Percentiles rank a stretch among this genome's conserved stretches.
Evolutionary conservation across 2,329 filamentous ascomycete genomes (phyloP).

Genomic region (Diplodia seriata): DNA sequence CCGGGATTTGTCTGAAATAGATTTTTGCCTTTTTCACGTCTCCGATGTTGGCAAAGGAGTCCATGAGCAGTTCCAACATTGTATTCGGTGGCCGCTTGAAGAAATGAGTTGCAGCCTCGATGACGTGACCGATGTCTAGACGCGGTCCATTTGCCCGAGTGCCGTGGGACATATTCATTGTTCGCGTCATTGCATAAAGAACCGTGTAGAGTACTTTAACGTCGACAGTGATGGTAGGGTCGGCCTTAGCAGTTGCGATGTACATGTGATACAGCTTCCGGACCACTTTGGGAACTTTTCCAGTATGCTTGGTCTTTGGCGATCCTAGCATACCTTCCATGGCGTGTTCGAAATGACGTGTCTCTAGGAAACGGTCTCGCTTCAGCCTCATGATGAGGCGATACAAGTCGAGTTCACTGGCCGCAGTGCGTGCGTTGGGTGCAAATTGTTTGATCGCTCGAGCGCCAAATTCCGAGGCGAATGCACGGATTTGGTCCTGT

Average conservation of each 20-base stretch:
- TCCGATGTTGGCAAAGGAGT: neutral
- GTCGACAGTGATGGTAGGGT: neutral
- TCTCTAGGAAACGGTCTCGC: neutral
- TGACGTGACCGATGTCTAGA: neutral
- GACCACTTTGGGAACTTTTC: neutral
- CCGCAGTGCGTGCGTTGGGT: neutral
- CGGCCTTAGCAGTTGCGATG: neutral
- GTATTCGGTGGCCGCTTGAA: neutral
- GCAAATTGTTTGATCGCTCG: neutral
- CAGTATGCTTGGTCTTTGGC: neutral
- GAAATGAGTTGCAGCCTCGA: neutral
- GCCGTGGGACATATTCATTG: neutral
- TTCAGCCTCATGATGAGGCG: slow-evolving; percentile 20
- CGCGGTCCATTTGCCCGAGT: neutral
- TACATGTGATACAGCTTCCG: slow-evolving; percentile 14
- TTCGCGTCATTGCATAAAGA: neutral
- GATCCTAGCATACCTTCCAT: neutral
- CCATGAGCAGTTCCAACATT: slow-evolving; percentile 2
- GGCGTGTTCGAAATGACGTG: slow-evolving; percentile 12
- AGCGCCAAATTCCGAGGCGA: neutral
- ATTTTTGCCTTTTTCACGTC: neutral
- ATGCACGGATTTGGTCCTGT: neutral
- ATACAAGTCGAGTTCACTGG: slow-evolving; percentile 1
- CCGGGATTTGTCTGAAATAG: neutral
- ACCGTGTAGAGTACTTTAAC: neutral